Evolutionary conservation across 495 filamentous ascomycete genomes (phyloP).

Genomic region (Gamarada debralockiae): DNA sequence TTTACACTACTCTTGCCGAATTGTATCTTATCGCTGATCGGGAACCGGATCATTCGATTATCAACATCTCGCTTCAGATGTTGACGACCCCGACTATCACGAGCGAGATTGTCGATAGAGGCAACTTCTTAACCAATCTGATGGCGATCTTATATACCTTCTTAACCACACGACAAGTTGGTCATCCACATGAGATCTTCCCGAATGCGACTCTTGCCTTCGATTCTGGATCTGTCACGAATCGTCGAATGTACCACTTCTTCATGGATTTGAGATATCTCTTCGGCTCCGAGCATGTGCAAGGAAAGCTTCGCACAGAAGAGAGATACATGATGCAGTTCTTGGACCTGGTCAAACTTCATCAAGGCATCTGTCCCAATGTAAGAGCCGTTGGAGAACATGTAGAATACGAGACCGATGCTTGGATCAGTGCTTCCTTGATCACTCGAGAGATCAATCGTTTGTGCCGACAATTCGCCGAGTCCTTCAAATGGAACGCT

Average conservation of each 20-base stretch:
- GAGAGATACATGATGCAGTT: conserved; percentile 89
- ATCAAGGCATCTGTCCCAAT: conserved; percentile 96
- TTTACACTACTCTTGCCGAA: conserved; percentile 92
- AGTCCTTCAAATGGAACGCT: conserved; percentile 68
- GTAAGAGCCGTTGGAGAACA: conserved; percentile 88
- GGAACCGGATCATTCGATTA: conserved; percentile 97
- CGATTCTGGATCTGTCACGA: conserved; percentile 88
- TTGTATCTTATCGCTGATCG: conserved; percentile 94
- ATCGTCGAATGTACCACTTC: conserved; percentile 94
- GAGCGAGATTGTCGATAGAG: conserved; percentile 85
- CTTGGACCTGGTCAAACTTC: conserved; percentile 89
- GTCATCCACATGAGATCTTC: conserved; percentile 83
- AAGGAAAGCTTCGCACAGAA: conserved; percentile 74
- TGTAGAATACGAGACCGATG: conserved; percentile 96
- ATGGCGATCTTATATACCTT: conserved; percentile 98
- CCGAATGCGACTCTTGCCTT: conserved; percentile 82
- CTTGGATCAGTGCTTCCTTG: conserved; percentile 94
- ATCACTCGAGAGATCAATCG: conserved; percentile 93
- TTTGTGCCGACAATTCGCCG: conserved; percentile 81
- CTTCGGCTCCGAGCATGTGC: conserved; percentile 80
- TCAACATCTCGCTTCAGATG: conserved; percentile 95
- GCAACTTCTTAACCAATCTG: conserved; percentile 94
- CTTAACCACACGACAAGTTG: conserved; percentile 90
- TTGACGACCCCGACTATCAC: conserved; percentile 95
- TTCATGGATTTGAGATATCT: conserved; percentile 91